Conservation (phyloP, 345 rosid genomes). For the Microthlaspi erraticum region DNA sequence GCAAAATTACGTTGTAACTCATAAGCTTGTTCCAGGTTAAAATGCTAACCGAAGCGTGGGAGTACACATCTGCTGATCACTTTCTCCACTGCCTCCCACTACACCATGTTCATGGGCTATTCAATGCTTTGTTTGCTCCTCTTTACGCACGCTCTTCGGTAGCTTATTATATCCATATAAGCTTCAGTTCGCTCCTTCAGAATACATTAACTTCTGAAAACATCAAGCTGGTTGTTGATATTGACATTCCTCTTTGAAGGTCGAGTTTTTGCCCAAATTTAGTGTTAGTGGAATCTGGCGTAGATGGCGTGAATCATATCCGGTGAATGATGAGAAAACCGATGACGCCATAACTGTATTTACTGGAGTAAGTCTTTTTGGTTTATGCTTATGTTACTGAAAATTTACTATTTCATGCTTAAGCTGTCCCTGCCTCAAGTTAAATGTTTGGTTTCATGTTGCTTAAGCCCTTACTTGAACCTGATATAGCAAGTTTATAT, state of each 20-base stretch:
- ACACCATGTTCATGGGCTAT: slow-evolving; percentile 98
- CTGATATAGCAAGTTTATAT: slow-evolving; percentile 2
- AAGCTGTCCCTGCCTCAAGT: slow-evolving; percentile 24
- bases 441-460: neutral
- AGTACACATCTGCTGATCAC: slow-evolving; percentile 76
- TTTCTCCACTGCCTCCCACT: slow-evolving; percentile 94
- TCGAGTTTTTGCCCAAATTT: slow-evolving; percentile 93
- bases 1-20: neutral
- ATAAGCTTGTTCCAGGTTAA: slow-evolving; percentile 62
- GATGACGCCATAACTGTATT: slow-evolving; percentile 76
- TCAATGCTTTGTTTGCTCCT: slow-evolving; percentile 89
- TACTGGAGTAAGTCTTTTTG: slow-evolving; percentile 75
- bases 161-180: slow-evolving; percentile 25
- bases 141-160: slow-evolving; percentile 82
- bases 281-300: slow-evolving; percentile 95
- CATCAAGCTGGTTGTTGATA: slow-evolving; percentile 18
- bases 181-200: slow-evolving; percentile 6
- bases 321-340: slow-evolving; percentile 54
- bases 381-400: neutral
- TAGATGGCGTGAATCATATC: slow-evolving; percentile 92
- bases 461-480: slow-evolving; percentile 18
- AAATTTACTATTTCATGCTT: slow-evolving; percentile 2
- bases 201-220: slow-evolving; percentile 5
- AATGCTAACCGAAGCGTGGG: slow-evolving; percentile 91
- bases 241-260: slow-evolving; percentile 55